Evolutionary conservation across 2,329 filamentous ascomycete genomes (phyloP), one percentile per base, ranked within the genome.

Genomic region (Fusarium verticillioides): DNA sequence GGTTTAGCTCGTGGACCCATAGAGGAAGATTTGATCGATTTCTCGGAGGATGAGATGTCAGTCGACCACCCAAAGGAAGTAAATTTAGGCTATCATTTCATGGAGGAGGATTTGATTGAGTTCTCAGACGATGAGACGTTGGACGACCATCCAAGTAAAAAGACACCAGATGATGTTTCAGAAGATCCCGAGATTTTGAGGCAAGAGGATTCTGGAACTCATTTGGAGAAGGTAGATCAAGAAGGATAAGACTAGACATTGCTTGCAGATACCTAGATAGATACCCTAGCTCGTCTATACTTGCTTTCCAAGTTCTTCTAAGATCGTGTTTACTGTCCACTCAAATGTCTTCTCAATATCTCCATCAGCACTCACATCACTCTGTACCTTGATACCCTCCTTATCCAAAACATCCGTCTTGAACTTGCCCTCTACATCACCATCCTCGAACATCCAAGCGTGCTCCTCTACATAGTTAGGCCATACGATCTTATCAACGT

Each of bases 401-500:
- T 79, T 79, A 30, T 73, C 69, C 74, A 89, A 80, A 53, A 86
- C 84, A 1, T 84, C 82, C 23, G 83, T 79, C 44, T 88, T 84
- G 15, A 91, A 79, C 52, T 82, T 78, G 0, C 88, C 88, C 75
- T 93, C 88, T 1, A 94, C 93, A 79, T 95, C 85, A 0, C 89
- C 92, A 12, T 84, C 83, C 72, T 91, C 82, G 79, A 98, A 96
- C 81, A 99, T 85, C 87, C 94, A 97, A 28, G 85, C 85, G 83
- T 98, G 95, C 77, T 94, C 90, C 60, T 88, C 86, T 7, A 93
- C 93, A 82, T 98, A 98, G 77, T 97, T 96, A 7, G 96, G 96
- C 96, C 96, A 99, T 9, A 99, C 96, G 61, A 99, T 89, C 80
- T 93, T 89, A 80, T 98, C 95, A 42, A 98, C 95, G 81, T 98